Evolutionary conservation across 345 rosid species (phyloP).

Genomic region (Heritiera fomes): DNA sequence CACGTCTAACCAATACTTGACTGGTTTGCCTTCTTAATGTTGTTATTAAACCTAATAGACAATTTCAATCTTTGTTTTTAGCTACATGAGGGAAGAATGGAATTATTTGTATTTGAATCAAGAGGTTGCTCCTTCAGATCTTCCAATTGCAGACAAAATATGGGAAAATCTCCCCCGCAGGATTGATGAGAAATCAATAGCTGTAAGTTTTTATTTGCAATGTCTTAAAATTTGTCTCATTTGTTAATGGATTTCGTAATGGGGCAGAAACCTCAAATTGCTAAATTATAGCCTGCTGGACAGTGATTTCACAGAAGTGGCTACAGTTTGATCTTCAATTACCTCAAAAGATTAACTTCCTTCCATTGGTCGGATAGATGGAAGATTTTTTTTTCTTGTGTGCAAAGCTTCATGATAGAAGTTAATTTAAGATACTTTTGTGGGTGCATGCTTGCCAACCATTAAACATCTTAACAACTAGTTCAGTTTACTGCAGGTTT

Average conservation of each 20-base stretch:
- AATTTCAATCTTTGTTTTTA: constrained; percentile 32
- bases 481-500: neutral
- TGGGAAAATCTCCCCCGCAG: constrained; percentile 64
- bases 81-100: constrained; percentile 86
- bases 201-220: constrained; percentile 34
- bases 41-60: neutral
- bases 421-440: neutral
- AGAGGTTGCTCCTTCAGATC: constrained; percentile 49
- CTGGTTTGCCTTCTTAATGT: neutral
- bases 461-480: neutral
- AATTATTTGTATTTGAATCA: constrained; percentile 55
- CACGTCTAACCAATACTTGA: neutral
- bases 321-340: too few relatives aligned
- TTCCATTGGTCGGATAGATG: neutral
- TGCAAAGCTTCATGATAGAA: neutral
- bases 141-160: constrained; percentile 55
- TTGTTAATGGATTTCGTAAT: neutral
- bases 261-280: neutral
- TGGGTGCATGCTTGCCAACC: neutral
- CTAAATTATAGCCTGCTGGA: neutral
- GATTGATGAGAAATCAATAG: constrained; percentile 51
- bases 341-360: neutral
- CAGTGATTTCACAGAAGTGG: neutral
- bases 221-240: neutral
- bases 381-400: neutral